Conservation (phyloP, 1,139 yeast species). For the Eremothecium sinecaudum region DNA sequence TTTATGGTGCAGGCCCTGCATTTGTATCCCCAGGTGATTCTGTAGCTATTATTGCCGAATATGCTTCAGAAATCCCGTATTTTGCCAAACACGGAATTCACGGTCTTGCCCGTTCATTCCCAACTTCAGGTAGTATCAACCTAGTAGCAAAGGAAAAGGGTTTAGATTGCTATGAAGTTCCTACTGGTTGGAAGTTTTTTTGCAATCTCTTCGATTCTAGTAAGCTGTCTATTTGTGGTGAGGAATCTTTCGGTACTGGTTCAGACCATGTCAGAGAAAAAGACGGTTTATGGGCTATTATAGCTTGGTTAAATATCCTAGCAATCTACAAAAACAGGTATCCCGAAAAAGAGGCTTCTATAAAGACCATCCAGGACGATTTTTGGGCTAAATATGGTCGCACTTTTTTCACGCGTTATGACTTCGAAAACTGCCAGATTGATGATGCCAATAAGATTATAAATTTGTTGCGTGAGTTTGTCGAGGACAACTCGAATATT, state of each 20-base stretch:
- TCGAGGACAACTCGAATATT: constrained; percentile 34
- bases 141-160: constrained; percentile 76
- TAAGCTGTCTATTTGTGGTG: constrained; percentile 93
- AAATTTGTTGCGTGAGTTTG: constrained; percentile 43
- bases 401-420: constrained; percentile 95
- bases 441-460: constrained; percentile 72
- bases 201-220: constrained; percentile 90
- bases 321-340: constrained; percentile 62
- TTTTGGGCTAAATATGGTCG: constrained; percentile 95
- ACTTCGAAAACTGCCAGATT: constrained; percentile 71
- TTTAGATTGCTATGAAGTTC: constrained; percentile 80
- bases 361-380: constrained; percentile 67
- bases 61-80: constrained; percentile 79
- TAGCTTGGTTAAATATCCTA: constrained; percentile 92
- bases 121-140: constrained; percentile 91
- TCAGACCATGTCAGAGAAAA: constrained; percentile 95
- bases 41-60: constrained; percentile 94
- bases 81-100: constrained; percentile 77
- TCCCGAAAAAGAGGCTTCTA: constrained; percentile 54
- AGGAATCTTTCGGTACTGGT: constrained; percentile 96
- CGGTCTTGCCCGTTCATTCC: constrained; percentile 98
- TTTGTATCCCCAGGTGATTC: constrained; percentile 98
- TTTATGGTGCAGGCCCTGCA: constrained; percentile 83
- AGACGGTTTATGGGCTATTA: constrained; percentile 96
- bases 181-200: constrained; percentile 98